Base-by-base conservation (phyloP, 345 rosid species). In the Erucastrum elatum region DNA sequence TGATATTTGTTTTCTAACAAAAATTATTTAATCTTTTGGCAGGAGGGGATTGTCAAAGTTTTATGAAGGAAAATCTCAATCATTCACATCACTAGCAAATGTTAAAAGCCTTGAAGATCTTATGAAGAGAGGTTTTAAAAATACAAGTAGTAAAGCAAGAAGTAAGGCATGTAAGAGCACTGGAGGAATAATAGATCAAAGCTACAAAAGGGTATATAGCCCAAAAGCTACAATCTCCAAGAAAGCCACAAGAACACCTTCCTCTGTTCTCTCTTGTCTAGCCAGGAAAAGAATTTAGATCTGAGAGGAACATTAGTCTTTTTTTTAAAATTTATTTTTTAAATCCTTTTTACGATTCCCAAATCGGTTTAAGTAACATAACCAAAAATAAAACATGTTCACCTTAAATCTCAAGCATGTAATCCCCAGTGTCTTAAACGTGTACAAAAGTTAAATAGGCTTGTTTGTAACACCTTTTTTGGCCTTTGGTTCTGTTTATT, bases 1-100 rank as follows among this genome's bases (percentile, higher is more conserved):
- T 72, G 44, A 72, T 66, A 37, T 63, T 30, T 70, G 64, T 64
- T 53, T 55, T 31, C 63, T 78, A 72, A 78, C 74, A 73, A 67
- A 25, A 66, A 16, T 30, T 49, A 8, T 53, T 66, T 26, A 5
- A 60, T 62, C 4, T 6, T 30, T 62, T 53, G 13, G 70, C 88
- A 92, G 96, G 80, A 85, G 91, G 71, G 97, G 96, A 16, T 77
- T 94, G 15, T 94, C 98, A 30, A 88, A 86, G 66, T 90, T 78
- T 74, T 94, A 90, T 39, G 73, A 88, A 51, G 98, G 98, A 63
- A 90, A 86, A 77, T 89, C 95, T 2, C 91, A 88, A 26, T 94
- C 98, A 12, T 94, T 88, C 74, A 85, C 97, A 72, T 90, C 91
- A 74, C 76, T 94, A 75, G 87, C 86, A 49, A 85, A 81, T 16